Evolutionary conservation across 176 grass and related monocot genomes (phyloP).

Genomic region (Zizania latifolia): DNA sequence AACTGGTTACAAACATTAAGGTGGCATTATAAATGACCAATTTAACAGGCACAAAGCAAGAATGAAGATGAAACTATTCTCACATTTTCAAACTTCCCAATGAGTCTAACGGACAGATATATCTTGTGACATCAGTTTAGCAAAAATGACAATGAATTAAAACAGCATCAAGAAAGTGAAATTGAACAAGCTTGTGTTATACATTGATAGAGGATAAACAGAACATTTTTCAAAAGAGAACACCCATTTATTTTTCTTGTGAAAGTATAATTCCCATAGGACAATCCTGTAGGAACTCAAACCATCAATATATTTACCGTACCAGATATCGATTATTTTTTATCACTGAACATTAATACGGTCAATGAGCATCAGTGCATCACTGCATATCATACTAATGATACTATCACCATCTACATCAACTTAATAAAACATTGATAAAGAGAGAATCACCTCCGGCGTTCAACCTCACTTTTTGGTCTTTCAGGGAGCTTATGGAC

Average conservation of each 20-base stretch:
- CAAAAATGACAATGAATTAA: background rate
- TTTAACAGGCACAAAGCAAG: background rate
- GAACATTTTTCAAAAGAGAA: background rate
- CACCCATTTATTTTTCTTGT: background rate
- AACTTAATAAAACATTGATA: background rate
- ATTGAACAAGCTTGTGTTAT: background rate
- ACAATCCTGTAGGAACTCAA: background rate
- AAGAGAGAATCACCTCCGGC: slow-evolving; percentile 47
- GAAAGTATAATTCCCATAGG: background rate
- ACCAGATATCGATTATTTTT: background rate
- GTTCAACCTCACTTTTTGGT: slow-evolving; percentile 63
- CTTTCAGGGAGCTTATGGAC: slow-evolving; percentile 95
- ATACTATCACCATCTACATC: slow-evolving; percentile 4
- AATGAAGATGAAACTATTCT: background rate
- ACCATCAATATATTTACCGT: background rate
- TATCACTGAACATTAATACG: background rate
- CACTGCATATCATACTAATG: background rate
- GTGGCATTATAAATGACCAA: background rate
- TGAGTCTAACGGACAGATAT: slow-evolving; percentile 6
- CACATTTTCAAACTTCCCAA: background rate
- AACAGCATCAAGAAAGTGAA: slow-evolving; percentile 1
- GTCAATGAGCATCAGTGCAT: background rate
- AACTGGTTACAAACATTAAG: slow-evolving; percentile 20
- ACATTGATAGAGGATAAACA: background rate
- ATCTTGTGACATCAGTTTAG: background rate